Evolutionary conservation across 257 asterid genomes (phyloP), one percentile per base, ranked within the genome.

Genomic region (Fraxinus excelsior): DNA sequence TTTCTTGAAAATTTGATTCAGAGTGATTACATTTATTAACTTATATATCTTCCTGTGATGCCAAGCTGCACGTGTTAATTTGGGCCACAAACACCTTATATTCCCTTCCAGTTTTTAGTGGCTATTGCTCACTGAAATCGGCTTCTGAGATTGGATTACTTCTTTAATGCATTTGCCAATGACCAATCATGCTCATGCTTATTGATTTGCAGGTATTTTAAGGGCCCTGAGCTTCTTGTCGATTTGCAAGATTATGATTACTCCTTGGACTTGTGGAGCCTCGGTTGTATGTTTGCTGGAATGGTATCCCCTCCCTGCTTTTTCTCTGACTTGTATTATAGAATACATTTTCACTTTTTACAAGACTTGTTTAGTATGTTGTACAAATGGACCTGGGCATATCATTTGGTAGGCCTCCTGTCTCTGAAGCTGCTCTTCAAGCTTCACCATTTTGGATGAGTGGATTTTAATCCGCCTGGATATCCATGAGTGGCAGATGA

Each of bases 191-290:
- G 32, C 32, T 37, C 23, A 8, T 26, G 34, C 26, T 70, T 29
- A 19, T 7, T 35, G 29, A 26, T 74, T 29, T 78, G 31, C 82
- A 75, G 85, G 65, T 84, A 84, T 62, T 92, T 88, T 78, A 91
- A 88, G 87, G 97, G 97, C 23, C 97, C 97, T 38, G 97, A 92
- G 80, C 97, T 93, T 80, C 95, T 93, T 64, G 98, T 93, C 81
- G 98, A 94, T 94, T 88, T 94, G 90, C 98, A 92, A 92, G 98
- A 94, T 86, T 94, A 92, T 80, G 97, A 92, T 80, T 94, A 92
- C 88, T 92, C 97, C n/a, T 84, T 93, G 90, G 97, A 93, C 85
- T 74, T 93, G 80, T 93, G 97, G 97, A 93, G 96, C 86, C 89
- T 93, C 78, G 97, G 97, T 76, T 91, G 97, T 81, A 93, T 93